A percentile compares a stretch with the other conserved stretches of the same genome.
Conservation (phyloP, 1,284 basidiomycete species). For the Fistulinella staudtii region DNA sequence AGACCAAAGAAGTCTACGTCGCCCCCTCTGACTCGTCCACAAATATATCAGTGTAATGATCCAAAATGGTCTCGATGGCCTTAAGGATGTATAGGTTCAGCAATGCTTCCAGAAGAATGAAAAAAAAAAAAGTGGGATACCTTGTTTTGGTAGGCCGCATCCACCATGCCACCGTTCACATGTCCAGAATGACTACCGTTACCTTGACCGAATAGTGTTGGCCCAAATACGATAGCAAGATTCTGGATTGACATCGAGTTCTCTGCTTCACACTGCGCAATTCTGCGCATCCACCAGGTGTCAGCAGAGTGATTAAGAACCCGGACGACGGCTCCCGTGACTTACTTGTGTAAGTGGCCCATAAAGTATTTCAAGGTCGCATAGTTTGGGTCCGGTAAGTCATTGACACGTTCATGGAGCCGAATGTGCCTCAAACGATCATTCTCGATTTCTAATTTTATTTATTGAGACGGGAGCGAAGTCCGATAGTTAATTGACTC, state of each 20-base stretch:
- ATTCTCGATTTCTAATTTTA: constrained; percentile 78
- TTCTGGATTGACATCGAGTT: constrained; percentile 97
- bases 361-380: constrained; percentile 95
- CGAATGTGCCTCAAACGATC: constrained; percentile 91
- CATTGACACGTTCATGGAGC: constrained; percentile 95
- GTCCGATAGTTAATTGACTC: constrained; percentile 34
- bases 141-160: constrained; percentile 52
- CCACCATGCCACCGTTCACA: constrained; percentile 45
- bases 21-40: constrained; percentile 57
- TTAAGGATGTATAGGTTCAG: constrained; percentile 31
- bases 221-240: constrained; percentile 95
- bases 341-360: constrained; percentile 86
- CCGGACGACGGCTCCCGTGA: too few relatives aligned
- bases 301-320: constrained; percentile 11
- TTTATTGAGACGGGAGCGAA: constrained; percentile 5
- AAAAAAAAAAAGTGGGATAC: constrained; percentile 29
- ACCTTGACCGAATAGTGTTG: constrained; percentile 76
- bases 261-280: constrained; percentile 66
- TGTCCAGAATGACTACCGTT: constrained; percentile 46
- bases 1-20: constrained; percentile 13
- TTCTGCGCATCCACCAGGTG: constrained; percentile 41
- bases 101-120: too few relatives aligned
- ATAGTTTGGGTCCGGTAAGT: constrained; percentile 97
- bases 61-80: constrained; percentile 78
- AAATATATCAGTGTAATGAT: constrained; percentile 79